Evolutionary conservation across 352 stramenopile genomes (phyloP).

Genomic region (Phytophthora brassicae): DNA sequence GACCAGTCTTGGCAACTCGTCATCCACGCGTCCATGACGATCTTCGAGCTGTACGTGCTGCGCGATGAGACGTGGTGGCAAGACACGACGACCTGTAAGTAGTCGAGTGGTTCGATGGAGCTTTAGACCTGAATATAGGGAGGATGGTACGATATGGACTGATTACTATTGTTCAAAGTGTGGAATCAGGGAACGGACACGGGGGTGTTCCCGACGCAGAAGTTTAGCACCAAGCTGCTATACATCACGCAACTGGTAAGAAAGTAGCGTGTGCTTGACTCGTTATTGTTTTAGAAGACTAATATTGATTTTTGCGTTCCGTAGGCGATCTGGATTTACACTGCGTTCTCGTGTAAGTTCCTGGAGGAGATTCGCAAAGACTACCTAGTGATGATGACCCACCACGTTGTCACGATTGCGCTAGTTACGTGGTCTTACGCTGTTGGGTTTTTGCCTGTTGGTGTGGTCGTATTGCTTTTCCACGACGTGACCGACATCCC

Average conservation of each 20-base stretch:
- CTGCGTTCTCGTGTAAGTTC: conserved; percentile 88
- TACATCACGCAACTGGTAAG: conserved; percentile 83
- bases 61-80: conserved; percentile 85
- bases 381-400: conserved; percentile 90
- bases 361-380: conserved; percentile 89
- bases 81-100: conserved; percentile 78
- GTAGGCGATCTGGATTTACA: conserved; percentile 89
- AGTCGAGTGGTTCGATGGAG: too few species aligned
- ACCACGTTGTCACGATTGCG: conserved; percentile 87
- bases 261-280: not conserved
- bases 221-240: conserved; percentile 80
- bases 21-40: conserved; percentile 83
- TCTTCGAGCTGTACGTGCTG: conserved; percentile 84
- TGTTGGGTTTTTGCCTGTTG: conserved; percentile 79
- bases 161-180: conserved; percentile 36
- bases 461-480: conserved; percentile 81
- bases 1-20: conserved; percentile 88
- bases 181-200: conserved; percentile 77
- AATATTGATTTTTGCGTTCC: not conserved
- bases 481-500: conserved; percentile 90
- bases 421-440: conserved; percentile 85
- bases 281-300: not conserved
- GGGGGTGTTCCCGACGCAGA: conserved; percentile 77
- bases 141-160: not conserved
- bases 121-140: not conserved